Evolutionary conservation across 805 yeast genomes (phyloP).

Genomic region (Saturnispora dispora): DNA sequence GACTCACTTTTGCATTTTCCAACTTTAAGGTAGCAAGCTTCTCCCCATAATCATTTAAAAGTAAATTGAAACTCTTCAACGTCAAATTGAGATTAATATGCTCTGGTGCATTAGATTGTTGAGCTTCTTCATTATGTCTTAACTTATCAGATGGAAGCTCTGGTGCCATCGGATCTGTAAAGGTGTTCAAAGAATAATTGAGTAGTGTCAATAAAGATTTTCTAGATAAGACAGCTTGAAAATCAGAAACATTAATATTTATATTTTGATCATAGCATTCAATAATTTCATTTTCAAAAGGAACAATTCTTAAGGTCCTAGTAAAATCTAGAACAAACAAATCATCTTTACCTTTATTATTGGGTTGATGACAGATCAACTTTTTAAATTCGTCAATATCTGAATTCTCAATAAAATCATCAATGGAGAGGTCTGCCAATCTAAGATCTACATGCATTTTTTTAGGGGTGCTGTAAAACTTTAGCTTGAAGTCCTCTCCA

Average conservation of each 20-base stretch:
- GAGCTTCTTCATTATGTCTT: conserved; percentile 55
- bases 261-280: conserved; percentile 75
- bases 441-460: conserved; percentile 59
- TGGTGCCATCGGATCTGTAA: conserved; percentile 70
- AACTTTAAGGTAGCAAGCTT: conserved; percentile 72
- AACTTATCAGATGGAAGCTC: conserved; percentile 62
- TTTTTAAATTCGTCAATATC: conserved; percentile 57
- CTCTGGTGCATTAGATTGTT: conserved; percentile 55
- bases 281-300: conserved; percentile 41
- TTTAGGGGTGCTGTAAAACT: conserved; percentile 47
- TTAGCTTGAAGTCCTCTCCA: conserved; percentile 54
- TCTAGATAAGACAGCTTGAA: conserved; percentile 66
- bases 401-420: conserved; percentile 63
- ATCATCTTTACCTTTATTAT: conserved; percentile 34
- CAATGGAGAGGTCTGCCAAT: conserved; percentile 57
- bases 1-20: conserved; percentile 60
- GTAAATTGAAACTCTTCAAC: conserved; percentile 63
- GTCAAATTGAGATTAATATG: conserved; percentile 61
- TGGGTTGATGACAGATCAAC: conserved; percentile 55
- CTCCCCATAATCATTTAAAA: conserved; percentile 75
- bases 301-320: conserved; percentile 52
- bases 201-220: conserved; percentile 68
- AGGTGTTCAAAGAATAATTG: conserved; percentile 77
- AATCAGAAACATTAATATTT: conserved; percentile 64
- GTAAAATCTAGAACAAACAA: conserved; percentile 52